Evolutionary conservation across 2,329 filamentous ascomycete genomes (phyloP), one percentile per base, ranked within the genome.

Genomic region (Cercospora brassicicola): DNA sequence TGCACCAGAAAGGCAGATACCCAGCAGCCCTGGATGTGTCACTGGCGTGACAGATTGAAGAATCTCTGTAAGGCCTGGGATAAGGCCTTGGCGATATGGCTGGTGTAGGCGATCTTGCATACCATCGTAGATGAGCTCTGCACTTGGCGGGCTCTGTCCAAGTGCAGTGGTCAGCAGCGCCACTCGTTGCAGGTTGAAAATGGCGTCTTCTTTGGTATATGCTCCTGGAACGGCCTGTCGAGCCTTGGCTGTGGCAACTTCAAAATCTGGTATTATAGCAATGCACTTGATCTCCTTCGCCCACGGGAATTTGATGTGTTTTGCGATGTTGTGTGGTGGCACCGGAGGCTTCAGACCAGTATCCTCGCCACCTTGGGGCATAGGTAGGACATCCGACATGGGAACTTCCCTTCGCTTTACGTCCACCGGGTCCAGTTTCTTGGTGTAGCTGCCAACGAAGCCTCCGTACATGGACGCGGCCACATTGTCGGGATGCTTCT

Each of bases 81-180:
- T 96, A 70, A 99, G 87, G 2, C 87, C 90, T 81, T 95, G 90
- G 64, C 95, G 90, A 83, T 99, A 98, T 53, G 93, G 95, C 81
- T 99, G 95, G 82, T 99, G 95, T 69, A 99, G 89, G 82, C 94
- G 96, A 84, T 99, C 95, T 82, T 98, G 95, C 95, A 99, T 99
- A 57, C 94, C 94, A 59, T 96, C 89, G 83, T 96, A 96, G 79
- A 99, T 99, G 80, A 96, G 90, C 75, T 96, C 90, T 23, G 95
- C 90, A 77, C 97, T 91, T 1, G 94, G 94, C 9, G 95, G 94
- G 7, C 91, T 94, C 79, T 93, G 90, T 71, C 94, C 93, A 56
- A 99, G 86, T 0, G 94, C 94, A 10, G 93, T 92, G 33, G 94
- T 94, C 11, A 99, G 87, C 60, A 99, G 86, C 2, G 94, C 94